Base-by-base conservation (phyloP, 768 basidiomycete genomes). In the Lactarius vividus region DNA sequence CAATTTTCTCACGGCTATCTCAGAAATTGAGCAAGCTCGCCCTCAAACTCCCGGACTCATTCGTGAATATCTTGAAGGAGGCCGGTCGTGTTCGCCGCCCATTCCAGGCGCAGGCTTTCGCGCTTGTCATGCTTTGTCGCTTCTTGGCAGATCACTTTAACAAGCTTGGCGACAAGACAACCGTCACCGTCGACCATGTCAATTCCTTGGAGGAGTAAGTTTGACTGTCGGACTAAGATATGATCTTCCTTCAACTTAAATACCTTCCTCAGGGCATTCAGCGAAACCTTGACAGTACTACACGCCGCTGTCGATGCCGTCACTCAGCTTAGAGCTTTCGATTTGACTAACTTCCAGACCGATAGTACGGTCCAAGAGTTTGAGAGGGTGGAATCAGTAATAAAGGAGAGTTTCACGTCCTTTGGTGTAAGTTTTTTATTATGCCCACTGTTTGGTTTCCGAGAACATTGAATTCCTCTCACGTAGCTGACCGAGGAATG, bases 21-120 rank as follows among this genome's bases (percentile, higher is more conserved):
- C 49, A 68, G 67, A 28, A 16, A 4, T 15, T 26, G 11, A 28
- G 33, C 46, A 4, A 1, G 10, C 5, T 67, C 39, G 2, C 7
- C 0, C 49, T 52, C 49, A 26, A 52, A 26, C 49, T 68, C 3
- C 67, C 65, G 5, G 49, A 15, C 20, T 35, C 46, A 13, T 69
- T 58, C 26, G 52, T 59, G 29, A 28, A 58, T 6, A 56, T 69
- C 42, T 26, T 67, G 60, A 69, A 62, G 65, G 15, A 62, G 44
- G 65, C 65, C 3, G 59, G 67, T 42, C 60, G 26, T 29, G 66
- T 66, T 54, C 64, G 61, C 31, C 37, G 65, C 3, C 67, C 67
- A 0, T 69, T 61, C 65, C 64, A 67, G 26, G 60, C 67, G 28
- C 67, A 66, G 49, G 60, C 65, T 1, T 62, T 66, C n/a, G 65